A percentile compares a stretch with the other conserved stretches of the same genome.
phyloP scores from a whole-genome alignment of 345 rosid genomes.

The Populus ilicifolia region DNA sequence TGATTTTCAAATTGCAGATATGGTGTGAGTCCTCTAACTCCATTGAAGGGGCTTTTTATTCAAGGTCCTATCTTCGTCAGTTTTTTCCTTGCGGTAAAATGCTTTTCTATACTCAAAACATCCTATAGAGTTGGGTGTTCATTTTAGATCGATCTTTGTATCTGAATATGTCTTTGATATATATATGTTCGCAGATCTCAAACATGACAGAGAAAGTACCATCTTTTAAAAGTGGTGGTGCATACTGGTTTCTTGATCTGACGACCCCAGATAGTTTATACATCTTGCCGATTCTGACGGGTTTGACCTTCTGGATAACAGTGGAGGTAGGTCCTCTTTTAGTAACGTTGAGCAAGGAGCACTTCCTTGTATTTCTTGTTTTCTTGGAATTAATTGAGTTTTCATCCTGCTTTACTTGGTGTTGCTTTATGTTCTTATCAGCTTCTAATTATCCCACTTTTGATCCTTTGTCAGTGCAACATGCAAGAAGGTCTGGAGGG shows the following conservation, averaged over 20 bases:
- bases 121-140: neutral
- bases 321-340: conserved; percentile 59
- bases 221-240: conserved; percentile 79
- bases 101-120: neutral
- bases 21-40: conserved; percentile 77
- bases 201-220: conserved; percentile 88
- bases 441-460: conserved; percentile 6
- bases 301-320: conserved; percentile 55
- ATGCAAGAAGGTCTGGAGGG: conserved; percentile 93
- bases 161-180: conserved; percentile 1
- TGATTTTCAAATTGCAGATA: conserved; percentile 42
- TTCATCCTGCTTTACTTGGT: neutral
- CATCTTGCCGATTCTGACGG: conserved; percentile 62
- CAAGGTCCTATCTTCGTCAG: conserved; percentile 75
- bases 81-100: conserved; percentile 81
- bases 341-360: neutral
- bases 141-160: neutral
- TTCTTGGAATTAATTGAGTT: neutral
- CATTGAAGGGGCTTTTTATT: conserved; percentile 75
- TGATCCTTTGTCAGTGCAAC: conserved; percentile 42
- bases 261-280: conserved; percentile 64
- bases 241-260: conserved; percentile 76
- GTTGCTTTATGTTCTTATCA: neutral
- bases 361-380: neutral
- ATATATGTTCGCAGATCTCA: conserved; percentile 40